These are phyloP conservation scores for Fragaria iinumae DNA, from an alignment of 306 rosid genomes.

Conservation along the genomic window DNA sequence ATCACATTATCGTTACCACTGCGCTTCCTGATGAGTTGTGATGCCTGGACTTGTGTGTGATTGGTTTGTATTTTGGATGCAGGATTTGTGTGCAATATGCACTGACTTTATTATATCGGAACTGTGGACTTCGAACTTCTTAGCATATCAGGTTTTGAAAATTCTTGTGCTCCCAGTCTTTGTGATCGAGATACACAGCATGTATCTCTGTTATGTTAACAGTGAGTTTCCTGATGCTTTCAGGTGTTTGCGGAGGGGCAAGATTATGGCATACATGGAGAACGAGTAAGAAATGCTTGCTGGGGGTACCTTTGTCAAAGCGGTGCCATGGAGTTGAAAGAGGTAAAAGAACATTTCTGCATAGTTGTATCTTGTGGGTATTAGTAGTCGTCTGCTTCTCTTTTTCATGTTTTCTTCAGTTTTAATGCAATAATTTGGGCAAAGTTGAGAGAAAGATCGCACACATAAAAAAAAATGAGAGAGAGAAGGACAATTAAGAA, in stretches of 20 bases:
- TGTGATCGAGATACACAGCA: slow-evolving; percentile 13
- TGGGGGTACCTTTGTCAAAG: slow-evolving; percentile 99
- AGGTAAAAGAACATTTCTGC: slow-evolving; percentile 46
- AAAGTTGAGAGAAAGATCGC: neutral
- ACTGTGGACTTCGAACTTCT: slow-evolving; percentile 94
- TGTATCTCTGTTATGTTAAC: slow-evolving; percentile 22
- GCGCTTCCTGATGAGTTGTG: neutral
- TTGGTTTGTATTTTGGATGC: slow-evolving; percentile 21
- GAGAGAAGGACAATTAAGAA: neutral
- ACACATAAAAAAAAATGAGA: too few relatives aligned
- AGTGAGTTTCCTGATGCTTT: slow-evolving; percentile 25
- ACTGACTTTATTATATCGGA: slow-evolving; percentile 93
- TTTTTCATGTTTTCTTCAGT: slow-evolving; percentile 2
- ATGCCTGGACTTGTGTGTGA: neutral
- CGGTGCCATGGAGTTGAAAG: slow-evolving; percentile 95
- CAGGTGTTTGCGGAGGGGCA: slow-evolving; percentile 96
- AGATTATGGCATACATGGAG: slow-evolving; percentile 94
- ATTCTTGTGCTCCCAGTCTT: slow-evolving; percentile 34
- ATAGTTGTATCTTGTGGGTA: slow-evolving; percentile 24
- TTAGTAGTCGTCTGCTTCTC: slow-evolving; percentile 23
- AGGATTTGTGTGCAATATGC: slow-evolving; percentile 95
- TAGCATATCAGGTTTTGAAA: slow-evolving; percentile 82
- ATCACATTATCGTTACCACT: slow-evolving; percentile 15
- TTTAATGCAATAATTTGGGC: neutral
- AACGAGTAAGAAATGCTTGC: slow-evolving; percentile 94